Evolutionary conservation across 306 rosid species (phyloP).

Genomic region (Dryas alaskensis): DNA sequence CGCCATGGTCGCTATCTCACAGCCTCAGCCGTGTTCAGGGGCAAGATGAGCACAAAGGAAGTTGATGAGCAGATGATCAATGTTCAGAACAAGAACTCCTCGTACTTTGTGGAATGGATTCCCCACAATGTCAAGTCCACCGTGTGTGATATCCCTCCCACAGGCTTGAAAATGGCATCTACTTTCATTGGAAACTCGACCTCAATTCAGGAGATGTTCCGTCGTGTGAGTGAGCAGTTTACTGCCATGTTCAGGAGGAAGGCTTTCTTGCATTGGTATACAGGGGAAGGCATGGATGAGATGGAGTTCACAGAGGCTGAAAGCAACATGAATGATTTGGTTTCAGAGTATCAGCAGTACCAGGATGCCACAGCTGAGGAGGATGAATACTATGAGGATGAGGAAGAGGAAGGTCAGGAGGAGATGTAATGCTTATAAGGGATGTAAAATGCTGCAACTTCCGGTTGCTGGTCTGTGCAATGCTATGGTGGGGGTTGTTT

Average conservation of each 20-base stretch:
- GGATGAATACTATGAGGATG: slow-evolving; percentile 61
- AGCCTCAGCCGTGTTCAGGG: slow-evolving; percentile 71
- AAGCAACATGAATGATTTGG: slow-evolving; percentile 76
- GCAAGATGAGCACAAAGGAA: slow-evolving; percentile 81
- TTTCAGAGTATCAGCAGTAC: slow-evolving; percentile 74
- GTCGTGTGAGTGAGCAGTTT: slow-evolving; percentile 68
- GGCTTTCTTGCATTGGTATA: slow-evolving; percentile 76
- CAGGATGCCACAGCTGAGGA: slow-evolving; percentile 83
- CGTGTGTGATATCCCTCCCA: slow-evolving; percentile 74
- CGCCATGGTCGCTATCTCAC: slow-evolving; percentile 70
- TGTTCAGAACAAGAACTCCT: slow-evolving; percentile 76
- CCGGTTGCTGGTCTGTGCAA: slow-evolving; percentile 50
- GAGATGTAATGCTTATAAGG: slow-evolving; percentile 25
- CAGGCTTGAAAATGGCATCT: slow-evolving; percentile 71
- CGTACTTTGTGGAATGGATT: slow-evolving; percentile 75
- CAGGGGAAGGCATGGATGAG: slow-evolving; percentile 76
- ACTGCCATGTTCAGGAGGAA: slow-evolving; percentile 76
- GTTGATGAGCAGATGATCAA: slow-evolving; percentile 80
- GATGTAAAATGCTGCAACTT: slow-evolving; percentile 45
- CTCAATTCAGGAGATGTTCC: slow-evolving; percentile 68
- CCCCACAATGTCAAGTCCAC: slow-evolving; percentile 79
- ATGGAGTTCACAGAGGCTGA: slow-evolving; percentile 79
- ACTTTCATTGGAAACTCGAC: slow-evolving; percentile 76
- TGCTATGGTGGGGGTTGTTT: slow-evolving; percentile 22
- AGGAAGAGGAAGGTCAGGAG: slow-evolving; percentile 39